Evolutionary conservation across 2,329 filamentous ascomycete genomes (phyloP), one percentile per base, ranked within the genome.

Genomic region (Anthostomella pinea): DNA sequence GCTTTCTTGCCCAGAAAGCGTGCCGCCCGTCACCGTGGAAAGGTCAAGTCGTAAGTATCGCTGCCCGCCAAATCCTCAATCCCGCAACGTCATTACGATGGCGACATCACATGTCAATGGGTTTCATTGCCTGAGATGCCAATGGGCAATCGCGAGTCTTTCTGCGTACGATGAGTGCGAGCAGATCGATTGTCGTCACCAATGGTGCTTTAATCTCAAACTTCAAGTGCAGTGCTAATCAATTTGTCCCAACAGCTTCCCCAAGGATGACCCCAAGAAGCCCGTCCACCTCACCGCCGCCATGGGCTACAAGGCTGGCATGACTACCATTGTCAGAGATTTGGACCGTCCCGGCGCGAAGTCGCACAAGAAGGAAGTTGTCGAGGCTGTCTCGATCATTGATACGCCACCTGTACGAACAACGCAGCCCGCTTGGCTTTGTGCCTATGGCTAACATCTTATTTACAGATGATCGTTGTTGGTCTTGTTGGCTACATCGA

Each of bases 181-280:
- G n/a, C n/a, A n/a, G n/a, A n/a, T n/a, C n/a, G n/a, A n/a, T n/a
- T n/a, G n/a, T n/a, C n/a, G n/a, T n/a, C n/a, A n/a, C n/a, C n/a
- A n/a, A n/a, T n/a, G n/a, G n/a, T n/a, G n/a, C n/a, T n/a, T n/a
- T n/a, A n/a, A n/a, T n/a, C n/a, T n/a, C n/a, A 46, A 42, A 19
- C 38, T 36, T 24, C 38, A 46, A 41, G 21, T 31, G 31, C 30
- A 29, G 32, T 41, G 24, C 51, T 56, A 33, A 55, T 26, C 41
- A 38, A 47, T 51, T 43, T 19, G 30, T 34, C 8, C 25, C 6
- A 39, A 59, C 65, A 94, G 88, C 74, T 98, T 98, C 84, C 93
- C 93, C 68, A 97, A 97, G 85, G 93, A 98, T 87, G 90, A 98
- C 81, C 78, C 89, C 66, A 97, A 97, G 87, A 95, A 97, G 85